Conservation (phyloP, 1,284 basidiomycete species). For the Melampsora abietis-canadensis region DNA sequence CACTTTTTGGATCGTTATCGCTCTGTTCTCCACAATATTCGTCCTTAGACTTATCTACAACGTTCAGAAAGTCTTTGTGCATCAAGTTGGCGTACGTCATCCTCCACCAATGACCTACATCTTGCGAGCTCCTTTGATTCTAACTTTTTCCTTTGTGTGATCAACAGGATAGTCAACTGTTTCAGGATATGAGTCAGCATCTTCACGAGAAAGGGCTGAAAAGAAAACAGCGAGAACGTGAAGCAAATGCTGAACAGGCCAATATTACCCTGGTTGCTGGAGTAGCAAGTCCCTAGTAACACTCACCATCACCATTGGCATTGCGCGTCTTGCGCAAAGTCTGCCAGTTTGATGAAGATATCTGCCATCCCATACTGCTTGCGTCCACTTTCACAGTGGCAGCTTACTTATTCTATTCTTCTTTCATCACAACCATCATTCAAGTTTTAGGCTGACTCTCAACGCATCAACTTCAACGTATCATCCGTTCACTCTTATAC, state of each 20-base stretch:
- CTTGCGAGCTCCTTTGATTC: not conserved
- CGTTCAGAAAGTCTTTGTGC: slow-evolving; percentile 12
- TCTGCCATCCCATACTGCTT: no score
- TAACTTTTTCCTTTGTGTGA: not conserved
- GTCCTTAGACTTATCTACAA: slow-evolving; percentile 25
- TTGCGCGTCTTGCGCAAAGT: no score
- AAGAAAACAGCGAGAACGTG: not conserved
- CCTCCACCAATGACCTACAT: not conserved
- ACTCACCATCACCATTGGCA: no score
- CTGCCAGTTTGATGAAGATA: no score
- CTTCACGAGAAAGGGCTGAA: slow-evolving; percentile 4
- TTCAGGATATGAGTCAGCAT: slow-evolving; percentile 3
- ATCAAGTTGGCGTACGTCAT: slow-evolving; percentile 19
- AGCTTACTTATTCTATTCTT: no score
- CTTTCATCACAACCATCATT: no score
- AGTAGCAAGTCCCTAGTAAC: no score
- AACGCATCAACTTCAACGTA: no score
- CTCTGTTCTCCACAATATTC: slow-evolving; percentile 25
- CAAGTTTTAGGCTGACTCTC: no score
- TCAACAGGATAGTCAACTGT: not conserved
- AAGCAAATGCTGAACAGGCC: not conserved
- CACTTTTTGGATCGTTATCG: slow-evolving; percentile 31
- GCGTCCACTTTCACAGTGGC: no score
- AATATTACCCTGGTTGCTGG: not conserved
- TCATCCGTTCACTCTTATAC: no score